These are phyloP conservation scores for Ensete glaucum DNA, from an alignment of 176 grass and related monocot genomes.

Conservation along the genomic window DNA sequence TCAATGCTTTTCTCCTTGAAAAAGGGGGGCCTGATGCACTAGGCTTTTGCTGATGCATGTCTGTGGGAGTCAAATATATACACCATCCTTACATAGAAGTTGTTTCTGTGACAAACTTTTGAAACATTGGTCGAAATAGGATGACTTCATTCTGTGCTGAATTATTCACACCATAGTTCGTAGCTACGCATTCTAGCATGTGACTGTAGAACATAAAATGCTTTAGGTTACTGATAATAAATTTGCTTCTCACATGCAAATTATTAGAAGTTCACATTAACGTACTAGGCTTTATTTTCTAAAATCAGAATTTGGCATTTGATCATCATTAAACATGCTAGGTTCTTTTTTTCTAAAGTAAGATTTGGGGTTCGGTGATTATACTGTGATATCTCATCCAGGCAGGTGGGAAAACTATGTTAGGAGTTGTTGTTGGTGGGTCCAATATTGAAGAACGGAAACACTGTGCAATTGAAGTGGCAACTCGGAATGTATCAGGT, in stretches of 20 bases:
- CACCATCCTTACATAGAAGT: too few species aligned
- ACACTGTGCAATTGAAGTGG: constrained; percentile 71
- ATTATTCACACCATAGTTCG: not conserved
- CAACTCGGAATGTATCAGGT: constrained; percentile 83
- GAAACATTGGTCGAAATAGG: too few species aligned
- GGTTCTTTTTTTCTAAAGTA: not conserved
- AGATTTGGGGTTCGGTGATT: not conserved
- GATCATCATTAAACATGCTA: not conserved
- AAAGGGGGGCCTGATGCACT: too few species aligned
- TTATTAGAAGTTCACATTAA: not conserved
- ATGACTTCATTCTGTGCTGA: not conserved
- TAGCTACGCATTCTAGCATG: not conserved
- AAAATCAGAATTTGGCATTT: not conserved
- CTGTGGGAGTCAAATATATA: too few species aligned
- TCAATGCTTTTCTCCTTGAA: too few species aligned
- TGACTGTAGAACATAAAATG: not conserved
- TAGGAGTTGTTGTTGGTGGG: constrained; percentile 81
- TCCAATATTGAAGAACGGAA: constrained; percentile 60
- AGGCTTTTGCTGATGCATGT: too few species aligned
- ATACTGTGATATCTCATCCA: constrained; percentile 18
- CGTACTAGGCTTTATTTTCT: not conserved
- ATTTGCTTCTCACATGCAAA: not conserved
- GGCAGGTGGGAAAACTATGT: constrained; percentile 51
- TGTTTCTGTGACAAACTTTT: too few species aligned
- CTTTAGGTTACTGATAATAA: not conserved